phyloP scores from a whole-genome alignment of 2,329 filamentous ascomycete genomes.

The Exophiala xenobiotica region DNA sequence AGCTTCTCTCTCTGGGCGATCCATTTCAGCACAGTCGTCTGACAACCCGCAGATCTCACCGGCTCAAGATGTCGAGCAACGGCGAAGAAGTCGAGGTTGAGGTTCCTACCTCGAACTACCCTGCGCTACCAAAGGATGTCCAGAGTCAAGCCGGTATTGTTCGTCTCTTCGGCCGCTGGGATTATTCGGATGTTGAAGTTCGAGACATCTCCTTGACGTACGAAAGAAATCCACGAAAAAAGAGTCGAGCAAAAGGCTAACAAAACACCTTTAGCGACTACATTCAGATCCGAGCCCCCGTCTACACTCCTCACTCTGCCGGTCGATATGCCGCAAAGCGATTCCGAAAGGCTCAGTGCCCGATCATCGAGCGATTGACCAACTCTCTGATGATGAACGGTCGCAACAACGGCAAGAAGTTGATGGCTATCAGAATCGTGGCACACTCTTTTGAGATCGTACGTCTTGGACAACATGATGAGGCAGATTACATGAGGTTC shows the following conservation, averaged over 20 bases:
- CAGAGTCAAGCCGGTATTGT: constrained; percentile 83
- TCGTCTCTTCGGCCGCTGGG: constrained; percentile 98
- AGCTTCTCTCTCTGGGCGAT: no score
- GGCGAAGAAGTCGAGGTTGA: constrained; percentile 94
- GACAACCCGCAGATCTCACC: constrained; percentile 1
- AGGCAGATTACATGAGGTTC: not conserved
- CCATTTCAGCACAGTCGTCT: not conserved
- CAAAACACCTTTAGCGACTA: constrained; percentile 71
- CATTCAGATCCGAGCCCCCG: constrained; percentile 98
- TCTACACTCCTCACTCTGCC: constrained; percentile 98
- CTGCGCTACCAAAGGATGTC: constrained; percentile 90
- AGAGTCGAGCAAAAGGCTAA: constrained; percentile 30
- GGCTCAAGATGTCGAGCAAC: constrained; percentile 34
- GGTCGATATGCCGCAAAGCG: constrained; percentile 99
- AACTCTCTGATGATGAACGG: constrained; percentile 99
- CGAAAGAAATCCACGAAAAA: constrained; percentile 41
- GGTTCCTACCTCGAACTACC: constrained; percentile 63
- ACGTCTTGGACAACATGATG: constrained; percentile 50
- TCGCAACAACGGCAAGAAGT: constrained; percentile 99
- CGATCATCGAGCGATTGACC: constrained; percentile 99
- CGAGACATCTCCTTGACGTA: constrained; percentile 99
- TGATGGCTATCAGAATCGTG: constrained; percentile 99
- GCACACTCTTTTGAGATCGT: constrained; percentile 99
- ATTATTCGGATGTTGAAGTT: constrained; percentile 99
- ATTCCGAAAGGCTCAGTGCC: constrained; percentile 99